phyloP scores from a whole-genome alignment of 306 rosid species.

The Vachellia pachyceras region DNA sequence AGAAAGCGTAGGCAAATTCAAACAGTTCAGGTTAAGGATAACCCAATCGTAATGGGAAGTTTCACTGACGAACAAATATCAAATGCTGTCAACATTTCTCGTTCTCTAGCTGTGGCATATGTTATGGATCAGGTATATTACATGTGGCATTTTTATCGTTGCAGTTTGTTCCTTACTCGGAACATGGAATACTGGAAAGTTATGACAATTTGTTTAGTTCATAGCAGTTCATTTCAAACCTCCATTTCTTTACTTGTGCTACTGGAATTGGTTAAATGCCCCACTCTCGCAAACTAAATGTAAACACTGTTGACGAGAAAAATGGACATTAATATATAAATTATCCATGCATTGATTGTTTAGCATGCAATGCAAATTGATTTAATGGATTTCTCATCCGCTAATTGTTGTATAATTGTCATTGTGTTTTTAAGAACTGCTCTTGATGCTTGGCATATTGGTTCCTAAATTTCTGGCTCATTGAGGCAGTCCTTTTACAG shows the following conservation, averaged over 20 bases:
- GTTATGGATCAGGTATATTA: slow-evolving; percentile 97
- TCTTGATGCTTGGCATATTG: slow-evolving; percentile 27
- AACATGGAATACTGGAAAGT: slow-evolving; percentile 22
- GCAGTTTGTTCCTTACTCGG: background rate
- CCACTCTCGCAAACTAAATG: background rate
- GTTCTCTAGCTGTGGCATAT: slow-evolving; percentile 86
- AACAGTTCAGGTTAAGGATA: slow-evolving; percentile 43
- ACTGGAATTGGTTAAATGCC: slow-evolving; percentile 9
- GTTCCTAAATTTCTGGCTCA: slow-evolving; percentile 31
- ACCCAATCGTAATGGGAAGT: slow-evolving; percentile 45
- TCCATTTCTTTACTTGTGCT: slow-evolving; percentile 27
- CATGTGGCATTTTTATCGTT: background rate
- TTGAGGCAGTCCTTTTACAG: slow-evolving; percentile 52
- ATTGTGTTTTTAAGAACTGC: background rate
- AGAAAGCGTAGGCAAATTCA: slow-evolving; percentile 58
- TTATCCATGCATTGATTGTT: slow-evolving; percentile 15
- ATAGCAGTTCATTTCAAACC: slow-evolving; percentile 24
- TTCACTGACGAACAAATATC: slow-evolving; percentile 72
- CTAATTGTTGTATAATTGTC: slow-evolving; percentile 13
- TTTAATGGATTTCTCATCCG: slow-evolving; percentile 27
- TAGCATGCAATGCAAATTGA: slow-evolving; percentile 13
- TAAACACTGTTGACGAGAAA: background rate
- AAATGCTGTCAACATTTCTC: slow-evolving; percentile 79
- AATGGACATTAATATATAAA: background rate
- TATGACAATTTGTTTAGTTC: slow-evolving; percentile 18